Evolutionary conservation across 2,329 filamentous ascomycete species (phyloP).

Genomic region (Alternaria sp.): DNA sequence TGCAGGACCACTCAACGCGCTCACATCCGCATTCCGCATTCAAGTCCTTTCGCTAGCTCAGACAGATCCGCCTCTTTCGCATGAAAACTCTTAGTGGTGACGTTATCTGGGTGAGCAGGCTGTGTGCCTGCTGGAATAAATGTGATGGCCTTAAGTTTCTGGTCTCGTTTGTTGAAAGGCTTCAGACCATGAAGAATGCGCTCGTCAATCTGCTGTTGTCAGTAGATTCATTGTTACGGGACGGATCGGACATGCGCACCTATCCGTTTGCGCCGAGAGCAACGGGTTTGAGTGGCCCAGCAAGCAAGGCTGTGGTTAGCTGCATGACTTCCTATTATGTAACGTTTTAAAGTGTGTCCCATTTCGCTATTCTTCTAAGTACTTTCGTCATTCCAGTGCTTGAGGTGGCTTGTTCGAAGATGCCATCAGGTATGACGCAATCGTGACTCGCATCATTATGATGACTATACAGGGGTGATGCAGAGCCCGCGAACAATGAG

Average conservation of each 20-base stretch:
- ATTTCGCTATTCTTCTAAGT: background rate
- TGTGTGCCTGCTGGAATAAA: background rate
- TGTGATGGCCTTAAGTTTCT: constrained; percentile 20
- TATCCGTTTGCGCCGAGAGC: constrained; percentile 24
- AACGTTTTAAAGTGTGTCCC: background rate
- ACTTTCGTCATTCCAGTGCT: background rate
- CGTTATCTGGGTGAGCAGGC: background rate
- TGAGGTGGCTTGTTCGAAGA: background rate
- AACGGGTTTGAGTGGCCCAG: background rate
- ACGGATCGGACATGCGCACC: background rate
- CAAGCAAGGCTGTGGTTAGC: background rate
- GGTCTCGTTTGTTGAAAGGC: background rate
- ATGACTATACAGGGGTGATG: background rate
- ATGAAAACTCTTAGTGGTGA: background rate
- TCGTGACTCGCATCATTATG: background rate
- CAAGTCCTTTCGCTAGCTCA: constrained; percentile 18
- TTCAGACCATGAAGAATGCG: constrained; percentile 14
- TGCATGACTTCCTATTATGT: background rate
- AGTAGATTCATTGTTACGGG: background rate
- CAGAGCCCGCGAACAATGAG: background rate
- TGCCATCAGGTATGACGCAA: constrained; percentile 7
- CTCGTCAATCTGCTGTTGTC: constrained; percentile 7
- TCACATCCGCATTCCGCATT: constrained; percentile 32
- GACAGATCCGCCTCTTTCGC: background rate
- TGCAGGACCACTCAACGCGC: constrained; percentile 30